phyloP scores from a whole-genome alignment of 2,329 filamentous ascomycete species.

The Fusarium camptoceras region DNA sequence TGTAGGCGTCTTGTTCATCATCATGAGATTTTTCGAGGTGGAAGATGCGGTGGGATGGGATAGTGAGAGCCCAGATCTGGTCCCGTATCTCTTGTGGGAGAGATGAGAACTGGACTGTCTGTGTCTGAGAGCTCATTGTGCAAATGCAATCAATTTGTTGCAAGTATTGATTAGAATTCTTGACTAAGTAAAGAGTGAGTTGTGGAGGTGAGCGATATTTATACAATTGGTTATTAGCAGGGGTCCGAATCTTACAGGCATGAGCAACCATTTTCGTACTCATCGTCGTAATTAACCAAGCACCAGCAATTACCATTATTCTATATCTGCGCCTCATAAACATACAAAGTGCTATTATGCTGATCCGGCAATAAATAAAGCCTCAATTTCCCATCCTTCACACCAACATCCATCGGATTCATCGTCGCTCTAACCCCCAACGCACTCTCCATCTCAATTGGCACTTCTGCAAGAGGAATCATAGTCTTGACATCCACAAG shows the following conservation, averaged over 20 bases:
- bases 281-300: constrained; percentile 24
- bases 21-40: constrained; percentile 41
- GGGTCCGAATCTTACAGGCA: not conserved
- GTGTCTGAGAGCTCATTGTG: not conserved
- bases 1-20: not conserved
- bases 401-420: constrained; percentile 61
- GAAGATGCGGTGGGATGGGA: constrained; percentile 48
- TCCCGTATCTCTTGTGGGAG: constrained; percentile 47
- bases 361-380: constrained; percentile 62
- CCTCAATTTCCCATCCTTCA: constrained; percentile 58
- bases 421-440: constrained; percentile 57
- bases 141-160: not conserved
- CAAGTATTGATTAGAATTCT: too few species aligned
- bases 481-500: constrained; percentile 60
- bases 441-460: constrained; percentile 56
- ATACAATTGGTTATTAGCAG: not conserved
- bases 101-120: not conserved
- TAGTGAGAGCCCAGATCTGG: constrained; percentile 47
- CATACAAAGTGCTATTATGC: constrained; percentile 59
- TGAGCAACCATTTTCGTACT: constrained; percentile 16
- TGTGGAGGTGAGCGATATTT: not conserved
- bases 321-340: constrained; percentile 56
- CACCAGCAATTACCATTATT: constrained; percentile 18
- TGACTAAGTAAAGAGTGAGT: not conserved
- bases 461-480: constrained; percentile 59